Conservation (phyloP, 1,284 basidiomycete species). For the Heterobasidion occidentale region DNA sequence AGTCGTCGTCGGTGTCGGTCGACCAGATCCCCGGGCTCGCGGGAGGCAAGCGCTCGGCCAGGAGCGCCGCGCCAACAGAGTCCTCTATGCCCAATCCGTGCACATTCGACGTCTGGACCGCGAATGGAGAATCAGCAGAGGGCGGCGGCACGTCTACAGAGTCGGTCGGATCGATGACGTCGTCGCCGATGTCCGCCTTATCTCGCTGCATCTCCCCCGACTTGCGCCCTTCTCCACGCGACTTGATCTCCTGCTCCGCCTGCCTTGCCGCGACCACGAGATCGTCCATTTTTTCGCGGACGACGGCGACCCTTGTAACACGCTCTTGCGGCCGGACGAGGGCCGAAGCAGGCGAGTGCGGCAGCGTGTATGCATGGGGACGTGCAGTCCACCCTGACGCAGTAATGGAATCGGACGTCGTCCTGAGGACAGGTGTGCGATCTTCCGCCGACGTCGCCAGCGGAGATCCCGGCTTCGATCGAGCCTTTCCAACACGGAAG, state of each 20-base stretch:
- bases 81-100: constrained; percentile 64
- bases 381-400: constrained; percentile 28
- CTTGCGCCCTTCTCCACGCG: constrained; percentile 24
- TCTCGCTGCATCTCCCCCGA: constrained; percentile 24
- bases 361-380: constrained; percentile 31
- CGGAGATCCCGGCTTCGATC: constrained; percentile 38
- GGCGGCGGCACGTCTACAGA: constrained; percentile 66
- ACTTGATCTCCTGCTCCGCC: constrained; percentile 62
- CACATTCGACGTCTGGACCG: constrained; percentile 62
- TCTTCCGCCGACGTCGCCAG: constrained; percentile 24
- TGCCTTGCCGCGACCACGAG: constrained; percentile 60
- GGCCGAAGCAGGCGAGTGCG: constrained; percentile 24
- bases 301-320: constrained; percentile 58
- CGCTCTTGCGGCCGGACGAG: constrained; percentile 19
- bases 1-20: constrained; percentile 49
- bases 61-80: constrained; percentile 59
- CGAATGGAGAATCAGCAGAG: constrained; percentile 57
- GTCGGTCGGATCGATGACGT: constrained; percentile 75
- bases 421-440: constrained; percentile 41
- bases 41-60: constrained; percentile 68
- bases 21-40: constrained; percentile 48
- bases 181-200: constrained; percentile 27
- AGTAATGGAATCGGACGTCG: constrained; percentile 54
- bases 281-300: constrained; percentile 71
- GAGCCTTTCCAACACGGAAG: constrained; percentile 59